A percentile compares a stretch with the other conserved stretches of the same genome.
Evolutionary conservation across 768 basidiomycete species (phyloP).

Genomic region (Rhodotorula babjevae): DNA sequence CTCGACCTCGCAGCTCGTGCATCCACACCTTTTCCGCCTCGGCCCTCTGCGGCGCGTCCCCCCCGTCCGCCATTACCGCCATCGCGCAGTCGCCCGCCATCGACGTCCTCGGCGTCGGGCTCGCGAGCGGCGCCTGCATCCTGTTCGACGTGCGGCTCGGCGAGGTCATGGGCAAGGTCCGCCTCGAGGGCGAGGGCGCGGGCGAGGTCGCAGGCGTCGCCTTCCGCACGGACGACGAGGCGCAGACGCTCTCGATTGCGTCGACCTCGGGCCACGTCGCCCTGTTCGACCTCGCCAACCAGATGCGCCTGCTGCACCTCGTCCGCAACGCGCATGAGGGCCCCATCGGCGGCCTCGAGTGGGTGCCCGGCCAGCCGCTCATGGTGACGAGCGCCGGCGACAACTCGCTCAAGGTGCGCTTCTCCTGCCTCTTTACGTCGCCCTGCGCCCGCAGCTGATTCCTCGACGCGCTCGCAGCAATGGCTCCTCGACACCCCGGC

Average conservation of each 20-base stretch:
- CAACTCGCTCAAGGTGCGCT: conserved; percentile 82
- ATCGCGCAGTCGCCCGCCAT: conserved; percentile 89
- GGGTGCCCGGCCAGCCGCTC: conserved; percentile 88
- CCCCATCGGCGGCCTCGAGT: conserved; percentile 73
- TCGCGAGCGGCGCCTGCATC: conserved; percentile 76
- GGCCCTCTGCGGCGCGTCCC: conserved; percentile 52
- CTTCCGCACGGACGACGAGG: conserved; percentile 72
- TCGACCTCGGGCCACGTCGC: conserved; percentile 84
- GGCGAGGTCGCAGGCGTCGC: conserved; percentile 55
- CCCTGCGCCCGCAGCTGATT: background rate
- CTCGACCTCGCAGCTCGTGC: conserved; percentile 57
- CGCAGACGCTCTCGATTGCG: conserved; percentile 79
- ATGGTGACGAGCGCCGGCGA: conserved; percentile 86
- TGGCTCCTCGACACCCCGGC: conserved; percentile 94
- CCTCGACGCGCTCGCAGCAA: conserved; percentile 59
- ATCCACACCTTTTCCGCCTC: conserved; percentile 70
- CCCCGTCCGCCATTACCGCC: conserved; percentile 61
- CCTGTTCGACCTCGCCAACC: conserved; percentile 82
- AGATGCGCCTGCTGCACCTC: conserved; percentile 76
- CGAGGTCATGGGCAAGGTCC: conserved; percentile 79
- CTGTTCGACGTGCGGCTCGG: conserved; percentile 87
- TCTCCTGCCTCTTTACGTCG: background rate
- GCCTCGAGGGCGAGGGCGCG: conserved; percentile 80
- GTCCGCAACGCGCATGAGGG: conserved; percentile 85
- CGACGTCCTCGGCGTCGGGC: conserved; percentile 91